Evolutionary conservation across 2,329 filamentous ascomycete species (phyloP), one percentile per base, ranked within the genome.

Genomic region (Podosphaera leucotricha): DNA sequence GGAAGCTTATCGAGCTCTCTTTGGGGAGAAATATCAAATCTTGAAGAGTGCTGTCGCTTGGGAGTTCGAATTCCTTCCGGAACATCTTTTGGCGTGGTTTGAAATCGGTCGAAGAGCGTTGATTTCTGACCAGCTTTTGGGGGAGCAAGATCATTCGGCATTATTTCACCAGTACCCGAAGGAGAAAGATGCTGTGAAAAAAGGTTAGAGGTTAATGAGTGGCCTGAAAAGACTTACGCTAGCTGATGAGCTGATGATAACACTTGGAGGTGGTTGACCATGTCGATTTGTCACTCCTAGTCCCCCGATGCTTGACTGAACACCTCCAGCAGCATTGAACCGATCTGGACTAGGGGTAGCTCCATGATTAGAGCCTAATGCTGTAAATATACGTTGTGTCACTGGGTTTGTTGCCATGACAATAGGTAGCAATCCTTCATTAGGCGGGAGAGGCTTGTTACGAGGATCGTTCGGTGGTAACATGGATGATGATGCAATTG

Each of bases 21-120:
- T 60, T 95, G 86, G 49, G 92, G 84, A 2, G 90, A 98, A 51
- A 98, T 92, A 60, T 98, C 87, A 60, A 98, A 98, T 49, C 90
- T 77, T 39, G 90, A 98, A 30, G 90, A 95, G 59, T 95, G 86
- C 63, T 98, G 90, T 59, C 90, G 76, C 65, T 92, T 93, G 21
- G 90, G 90, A 4, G 90, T 95, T 57, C 87, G 75, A 49, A 95
- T 77, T 35, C 90, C 90, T 62, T 95, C 90, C 30, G 90, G 85
- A 48, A 93, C 82, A 63, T 98, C 90, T 62, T 93, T 93, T 43
- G 92, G 92, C 1, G 86, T 92, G 47, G 87, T 80, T 59, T 94
- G 85, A 48, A 94, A 72, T 48, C 84, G 75, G 60, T 92, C 83
- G 62, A 85, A 92, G 55, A 92, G 75, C 54, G 84, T 66, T 18